Evolutionary conservation across 331 rosid species (phyloP).

Genomic region (Phaseolus coccineus): DNA sequence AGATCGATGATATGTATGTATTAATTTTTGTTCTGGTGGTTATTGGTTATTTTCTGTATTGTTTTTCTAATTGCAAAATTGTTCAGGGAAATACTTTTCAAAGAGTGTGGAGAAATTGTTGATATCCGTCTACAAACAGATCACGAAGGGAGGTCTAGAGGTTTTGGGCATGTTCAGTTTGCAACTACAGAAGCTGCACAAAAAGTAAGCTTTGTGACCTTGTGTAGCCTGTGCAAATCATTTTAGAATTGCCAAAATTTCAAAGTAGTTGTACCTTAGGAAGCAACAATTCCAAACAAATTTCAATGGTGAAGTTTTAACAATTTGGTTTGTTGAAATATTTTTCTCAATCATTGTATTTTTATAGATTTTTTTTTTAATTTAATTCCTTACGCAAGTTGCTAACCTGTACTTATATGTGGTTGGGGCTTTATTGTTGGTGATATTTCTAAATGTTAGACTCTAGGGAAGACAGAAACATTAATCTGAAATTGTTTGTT

Average conservation of each 20-base stretch:
- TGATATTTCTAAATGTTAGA: not conserved
- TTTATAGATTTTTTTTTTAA: not conserved
- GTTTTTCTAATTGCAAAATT: conserved; percentile 28
- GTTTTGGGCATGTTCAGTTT: conserved; percentile 88
- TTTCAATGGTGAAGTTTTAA: not conserved
- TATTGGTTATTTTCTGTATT: not conserved
- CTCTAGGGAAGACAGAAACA: no score
- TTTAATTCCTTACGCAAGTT: conserved; percentile 1
- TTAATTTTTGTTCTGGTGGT: not conserved
- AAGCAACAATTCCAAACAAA: not conserved
- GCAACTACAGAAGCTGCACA: conserved; percentile 70
- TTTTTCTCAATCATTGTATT: conserved; percentile 1
- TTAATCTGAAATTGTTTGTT: no score
- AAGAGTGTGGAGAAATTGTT: conserved; percentile 72
- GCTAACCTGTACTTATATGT: not conserved
- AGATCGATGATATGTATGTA: conserved; percentile 76
- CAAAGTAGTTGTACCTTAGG: not conserved
- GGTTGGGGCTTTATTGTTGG: not conserved
- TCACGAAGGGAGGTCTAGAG: conserved; percentile 65
- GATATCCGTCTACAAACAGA: conserved; percentile 67
- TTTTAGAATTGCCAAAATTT: conserved; percentile 19
- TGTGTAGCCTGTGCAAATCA: not conserved
- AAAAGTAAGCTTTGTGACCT: conserved; percentile 52
- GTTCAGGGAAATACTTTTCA: conserved; percentile 73
- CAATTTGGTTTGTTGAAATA: conserved; percentile 17